These are phyloP conservation scores for Dunaliella sp. DNA, from an alignment of 139 green algal genomes.

Conservation along the genomic window DNA sequence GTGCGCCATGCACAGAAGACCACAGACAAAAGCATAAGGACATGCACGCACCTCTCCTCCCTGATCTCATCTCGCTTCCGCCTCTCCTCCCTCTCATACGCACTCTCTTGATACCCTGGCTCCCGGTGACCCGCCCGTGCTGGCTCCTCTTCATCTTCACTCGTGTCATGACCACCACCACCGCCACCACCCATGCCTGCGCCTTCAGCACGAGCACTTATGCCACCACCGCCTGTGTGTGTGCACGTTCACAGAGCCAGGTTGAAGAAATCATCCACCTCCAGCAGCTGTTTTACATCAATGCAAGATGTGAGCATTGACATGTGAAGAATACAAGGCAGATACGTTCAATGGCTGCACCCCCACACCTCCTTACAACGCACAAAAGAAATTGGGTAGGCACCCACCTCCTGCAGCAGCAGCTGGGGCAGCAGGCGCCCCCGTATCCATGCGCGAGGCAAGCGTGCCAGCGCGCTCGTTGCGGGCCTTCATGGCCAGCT, in stretches of 20 bases:
- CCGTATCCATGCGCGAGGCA: constrained; percentile 19
- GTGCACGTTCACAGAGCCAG: no score
- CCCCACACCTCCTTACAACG: no score
- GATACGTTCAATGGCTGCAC: no score
- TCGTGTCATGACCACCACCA: background rate
- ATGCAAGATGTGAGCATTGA: no score
- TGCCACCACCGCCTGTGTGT: background rate
- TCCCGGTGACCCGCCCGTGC: background rate
- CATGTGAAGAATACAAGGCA: no score
- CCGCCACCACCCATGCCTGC: constrained; percentile 3
- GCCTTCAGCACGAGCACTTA: constrained; percentile 2
- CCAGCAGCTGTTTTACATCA: no score
- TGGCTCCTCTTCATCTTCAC: background rate
- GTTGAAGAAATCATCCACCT: no score
- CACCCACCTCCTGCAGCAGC: background rate
- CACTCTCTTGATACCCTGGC: constrained; percentile 19
- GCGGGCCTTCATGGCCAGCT: constrained; percentile 87
- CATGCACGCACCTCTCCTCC: constrained; percentile 46
- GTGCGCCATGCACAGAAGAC: background rate
- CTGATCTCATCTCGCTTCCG: constrained; percentile 78
- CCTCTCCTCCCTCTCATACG: constrained; percentile 78
- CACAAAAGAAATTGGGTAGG: no score
- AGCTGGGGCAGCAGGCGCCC: background rate
- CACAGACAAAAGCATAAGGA: background rate
- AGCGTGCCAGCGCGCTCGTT: constrained; percentile 64